phyloP scores from a whole-genome alignment of 305 asterid genomes.

The Rubia tinctorum region DNA sequence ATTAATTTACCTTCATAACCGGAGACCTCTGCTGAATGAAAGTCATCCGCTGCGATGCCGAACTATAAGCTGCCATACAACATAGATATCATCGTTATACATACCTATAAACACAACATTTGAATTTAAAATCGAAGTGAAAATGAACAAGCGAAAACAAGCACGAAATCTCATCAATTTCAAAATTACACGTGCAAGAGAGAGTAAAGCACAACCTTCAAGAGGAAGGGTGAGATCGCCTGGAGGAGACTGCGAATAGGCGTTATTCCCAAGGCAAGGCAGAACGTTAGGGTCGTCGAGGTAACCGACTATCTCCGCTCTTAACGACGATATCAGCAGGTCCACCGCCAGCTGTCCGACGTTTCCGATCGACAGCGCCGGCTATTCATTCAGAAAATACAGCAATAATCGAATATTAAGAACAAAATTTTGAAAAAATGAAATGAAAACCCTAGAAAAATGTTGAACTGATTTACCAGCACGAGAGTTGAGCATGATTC shows the following conservation, averaged over 20 bases:
- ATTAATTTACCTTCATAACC: conserved; percentile 51
- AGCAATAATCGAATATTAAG: not conserved
- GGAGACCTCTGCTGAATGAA: conserved; percentile 95
- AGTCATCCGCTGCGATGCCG: conserved; percentile 51
- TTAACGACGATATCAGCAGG: conserved; percentile 67
- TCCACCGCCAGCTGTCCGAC: conserved; percentile 96
- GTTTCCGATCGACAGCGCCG: conserved; percentile 90
- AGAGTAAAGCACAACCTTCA: conserved; percentile 46
- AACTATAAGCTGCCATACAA: conserved; percentile 59
- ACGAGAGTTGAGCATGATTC: conserved; percentile 18
- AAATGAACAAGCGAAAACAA: not conserved
- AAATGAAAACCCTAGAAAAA: conserved; percentile 1
- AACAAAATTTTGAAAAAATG: not conserved
- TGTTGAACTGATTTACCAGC: conserved; percentile 7
- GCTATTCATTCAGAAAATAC: conserved; percentile 33
- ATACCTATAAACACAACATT: not conserved
- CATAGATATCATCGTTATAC: not conserved
- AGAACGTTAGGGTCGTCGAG: conserved; percentile 82
- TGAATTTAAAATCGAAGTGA: not conserved
- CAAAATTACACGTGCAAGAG: not conserved
- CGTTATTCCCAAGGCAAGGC: conserved; percentile 94
- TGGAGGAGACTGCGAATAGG: conserved; percentile 64
- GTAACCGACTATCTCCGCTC: conserved; percentile 61
- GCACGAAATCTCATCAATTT: not conserved
- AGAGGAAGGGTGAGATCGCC: conserved; percentile 88